Base-by-base conservation (phyloP, 1,284 basidiomycete species). In the Waitea zeae region DNA sequence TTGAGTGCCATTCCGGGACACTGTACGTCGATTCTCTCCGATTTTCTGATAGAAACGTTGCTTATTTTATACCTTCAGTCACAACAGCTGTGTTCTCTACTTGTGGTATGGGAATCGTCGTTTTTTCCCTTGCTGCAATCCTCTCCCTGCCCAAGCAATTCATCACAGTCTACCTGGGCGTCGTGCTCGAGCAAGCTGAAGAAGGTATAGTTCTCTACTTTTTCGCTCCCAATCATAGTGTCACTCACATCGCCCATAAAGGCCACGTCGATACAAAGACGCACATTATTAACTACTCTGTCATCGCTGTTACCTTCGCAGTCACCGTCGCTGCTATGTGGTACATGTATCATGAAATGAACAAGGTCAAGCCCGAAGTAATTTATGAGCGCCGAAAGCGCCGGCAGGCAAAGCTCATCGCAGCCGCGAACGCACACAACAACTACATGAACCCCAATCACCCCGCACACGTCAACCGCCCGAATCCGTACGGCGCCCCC, bases 1-100 rank as follows among this genome's bases (percentile, higher is more conserved):
- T 58, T 82, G 37, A 80, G 74, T 42, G 80, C 78, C n/a, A 82
- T 87, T 35, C 84, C 84, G 1, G 80, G 80, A 18, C 74, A 76
- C 42, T 76, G 71, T 73, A 46, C 28, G 67, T 57, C 15, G 27
- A 20, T 34, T 28, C 19, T 27, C 17, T 6, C 33, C 29, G 38
- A 26, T 17, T 31, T 20, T 34, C 37, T 13, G 17, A 9, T 31
- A 13, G n/a, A 22, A 15, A 34, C 34, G 9, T 3, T 30, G 19
- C 27, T 24, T n/a, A 29, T 17, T 13, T 18, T 12, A 17, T 12
- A 3, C 20, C 2, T 27, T 5, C 37, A 61, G 58, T 76, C 46
- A 73, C 72, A 0, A 81, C 81, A 1, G 78, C 77, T 12, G 67
- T 86, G 3, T 87, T 87, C 51, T 68, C 81, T 0, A 80, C 80